phyloP scores from a whole-genome alignment of 2,329 filamentous ascomycete species.

The Blastomyces gilchristii region DNA sequence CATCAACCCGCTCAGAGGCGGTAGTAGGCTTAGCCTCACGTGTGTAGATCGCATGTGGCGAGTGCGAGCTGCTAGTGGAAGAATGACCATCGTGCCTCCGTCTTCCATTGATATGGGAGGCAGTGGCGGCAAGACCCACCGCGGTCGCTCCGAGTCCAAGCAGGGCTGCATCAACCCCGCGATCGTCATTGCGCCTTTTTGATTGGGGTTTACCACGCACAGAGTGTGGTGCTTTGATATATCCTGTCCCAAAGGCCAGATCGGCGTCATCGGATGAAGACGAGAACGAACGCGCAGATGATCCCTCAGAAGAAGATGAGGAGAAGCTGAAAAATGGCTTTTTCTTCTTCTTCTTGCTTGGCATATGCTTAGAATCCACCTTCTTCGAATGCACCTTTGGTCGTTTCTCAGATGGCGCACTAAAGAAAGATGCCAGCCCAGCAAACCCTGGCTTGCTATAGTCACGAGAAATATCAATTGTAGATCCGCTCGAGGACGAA shows the following conservation, averaged over 20 bases:
- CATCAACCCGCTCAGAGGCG: slow-evolving; percentile 31
- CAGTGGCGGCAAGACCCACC: slow-evolving; percentile 36
- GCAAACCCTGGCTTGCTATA: slow-evolving; percentile 41
- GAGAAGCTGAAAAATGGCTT: slow-evolving; percentile 44
- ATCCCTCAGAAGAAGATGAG: slow-evolving; percentile 31
- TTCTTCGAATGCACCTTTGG: slow-evolving; percentile 27
- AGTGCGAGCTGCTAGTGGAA: slow-evolving; percentile 23
- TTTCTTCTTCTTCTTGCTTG: slow-evolving; percentile 37
- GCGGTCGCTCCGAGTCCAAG: slow-evolving; percentile 40
- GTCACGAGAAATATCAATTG: slow-evolving; percentile 55
- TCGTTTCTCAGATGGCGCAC: slow-evolving; percentile 47
- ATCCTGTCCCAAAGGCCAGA: slow-evolving; percentile 56
- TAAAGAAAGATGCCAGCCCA: slow-evolving; percentile 55
- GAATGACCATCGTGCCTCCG: slow-evolving; percentile 27
- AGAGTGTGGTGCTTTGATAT: slow-evolving; percentile 20
- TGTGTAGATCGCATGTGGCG: slow-evolving; percentile 21
- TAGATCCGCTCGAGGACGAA: slow-evolving; percentile 47
- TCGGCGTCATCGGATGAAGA: slow-evolving; percentile 52
- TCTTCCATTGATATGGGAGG: slow-evolving; percentile 25
- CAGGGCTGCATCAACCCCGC: slow-evolving; percentile 38
- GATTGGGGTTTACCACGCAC: slow-evolving; percentile 28
- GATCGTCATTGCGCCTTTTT: slow-evolving; percentile 21
- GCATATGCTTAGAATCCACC: slow-evolving; percentile 20
- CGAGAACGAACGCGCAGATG: slow-evolving; percentile 19
- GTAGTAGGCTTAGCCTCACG: slow-evolving; percentile 6